These are phyloP conservation scores for Linnemannia schmuckeri DNA, from an alignment of 192 early-diverging fungal species.

Conservation along the genomic window DNA sequence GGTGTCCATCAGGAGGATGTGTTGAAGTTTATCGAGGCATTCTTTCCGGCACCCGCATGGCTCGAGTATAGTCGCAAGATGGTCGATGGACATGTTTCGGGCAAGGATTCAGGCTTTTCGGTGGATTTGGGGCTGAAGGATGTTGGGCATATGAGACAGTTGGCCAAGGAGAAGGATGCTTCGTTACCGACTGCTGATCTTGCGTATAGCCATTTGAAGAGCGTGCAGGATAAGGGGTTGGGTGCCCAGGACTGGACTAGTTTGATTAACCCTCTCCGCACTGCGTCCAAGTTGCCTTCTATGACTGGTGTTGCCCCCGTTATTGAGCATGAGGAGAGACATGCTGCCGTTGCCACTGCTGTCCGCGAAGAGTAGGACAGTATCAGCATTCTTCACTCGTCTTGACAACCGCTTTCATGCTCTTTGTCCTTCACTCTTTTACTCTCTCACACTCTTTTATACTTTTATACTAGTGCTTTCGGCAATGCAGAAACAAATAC, in stretches of 20 bases:
- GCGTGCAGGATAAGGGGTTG: conserved; percentile 37
- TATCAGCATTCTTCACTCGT: neutral
- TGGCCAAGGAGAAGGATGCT: conserved; percentile 56
- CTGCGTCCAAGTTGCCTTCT: conserved; percentile 18
- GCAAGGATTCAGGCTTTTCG: conserved; percentile 59
- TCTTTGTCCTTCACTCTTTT: too few relatives aligned
- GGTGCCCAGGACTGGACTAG: conserved; percentile 45
- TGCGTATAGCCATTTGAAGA: conserved; percentile 37
- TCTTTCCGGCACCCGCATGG: conserved; percentile 64
- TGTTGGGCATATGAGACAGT: conserved; percentile 56
- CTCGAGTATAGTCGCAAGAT: conserved; percentile 46
- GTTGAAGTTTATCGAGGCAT: conserved; percentile 66
- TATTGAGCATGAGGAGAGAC: neutral
- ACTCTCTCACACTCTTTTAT: too few relatives aligned
- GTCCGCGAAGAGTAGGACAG: neutral
- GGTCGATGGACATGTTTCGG: conserved; percentile 11
- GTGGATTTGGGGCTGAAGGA: conserved; percentile 65
- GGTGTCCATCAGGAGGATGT: conserved; percentile 70
- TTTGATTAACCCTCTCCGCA: conserved; percentile 30
- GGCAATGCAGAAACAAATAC: too few relatives aligned
- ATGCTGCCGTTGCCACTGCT: neutral
- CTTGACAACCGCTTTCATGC: neutral
- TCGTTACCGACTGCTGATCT: conserved; percentile 58
- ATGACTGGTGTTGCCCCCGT: neutral
- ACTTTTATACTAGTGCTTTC: too few relatives aligned